Base-by-base conservation (phyloP, 148 eudicot genomes). In the Vaccinium macrocarpon region DNA sequence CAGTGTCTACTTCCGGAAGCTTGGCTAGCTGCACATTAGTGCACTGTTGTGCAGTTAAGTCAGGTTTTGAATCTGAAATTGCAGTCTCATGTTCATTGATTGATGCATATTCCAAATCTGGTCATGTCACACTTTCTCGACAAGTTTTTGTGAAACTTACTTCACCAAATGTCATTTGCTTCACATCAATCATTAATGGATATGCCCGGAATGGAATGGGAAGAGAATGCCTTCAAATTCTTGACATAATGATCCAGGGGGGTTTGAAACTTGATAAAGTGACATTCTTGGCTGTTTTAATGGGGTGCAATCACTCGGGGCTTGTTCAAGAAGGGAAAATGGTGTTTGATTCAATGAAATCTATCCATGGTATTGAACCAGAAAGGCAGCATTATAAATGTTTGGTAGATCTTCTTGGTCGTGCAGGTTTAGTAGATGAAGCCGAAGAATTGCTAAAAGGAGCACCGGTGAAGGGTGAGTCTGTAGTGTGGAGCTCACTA, bases 221-320 rank as follows among this genome's bases (percentile, higher is more conserved):
- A 86, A 87, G 52, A 79, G 89, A 93, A 78, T 89, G 94, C 84
- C 85, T 93, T 71, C 79, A 83, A 48, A 85, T 94, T 87, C 89
- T 95, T 29, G 80, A 90, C 25, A 13, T 14, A 77, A 94, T 95
- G 98, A 84, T 91, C 61, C 85, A 86, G 29, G 84, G 87, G 82
- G 94, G 94, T 80, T 62, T 93, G 82, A 85, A 92, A 74, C 98
- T 95, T 71, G 98, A 96, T 86, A 86, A 84, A 87, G 98, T 94
- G 83, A 90, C 94, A 81, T 92, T 94, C 81, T 88, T 95, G 87
- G 89, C 95, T 86, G 91, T 90, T 48, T 87, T 95, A 82, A 89
- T 83, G 12, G 98, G 96, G 46, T 95, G 98, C 90, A 91, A 85
- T 83, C 94, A 95, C 82, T 90, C 93, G 32, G 98, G 97, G 57